Percentiles rank a stretch among this genome's conserved stretches.
Evolutionary conservation across 2,329 filamentous ascomycete genomes (phyloP).

Genomic region (Elsinoe necatrix): DNA sequence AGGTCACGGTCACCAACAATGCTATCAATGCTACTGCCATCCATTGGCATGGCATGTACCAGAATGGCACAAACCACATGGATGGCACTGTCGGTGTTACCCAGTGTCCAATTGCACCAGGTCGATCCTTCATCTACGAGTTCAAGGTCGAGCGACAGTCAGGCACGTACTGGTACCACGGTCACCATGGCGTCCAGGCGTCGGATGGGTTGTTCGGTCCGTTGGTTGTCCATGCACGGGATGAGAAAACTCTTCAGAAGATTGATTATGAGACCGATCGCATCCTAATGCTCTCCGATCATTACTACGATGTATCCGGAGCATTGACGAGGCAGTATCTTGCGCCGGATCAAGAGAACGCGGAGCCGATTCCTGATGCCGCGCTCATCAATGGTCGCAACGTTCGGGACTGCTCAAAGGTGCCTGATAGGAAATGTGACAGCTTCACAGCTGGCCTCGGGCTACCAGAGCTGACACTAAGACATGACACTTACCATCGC

Average conservation of each 20-base stretch:
- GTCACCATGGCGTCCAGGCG: conserved; percentile 50
- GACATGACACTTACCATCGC: conserved; percentile 44
- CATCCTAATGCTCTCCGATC: conserved; percentile 57
- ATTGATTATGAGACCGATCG: conserved; percentile 45
- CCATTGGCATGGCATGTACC: conserved; percentile 63
- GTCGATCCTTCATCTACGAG: conserved; percentile 49
- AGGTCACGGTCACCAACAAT: conserved; percentile 57
- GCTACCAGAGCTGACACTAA: conserved; percentile 29
- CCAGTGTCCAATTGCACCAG: conserved; percentile 55
- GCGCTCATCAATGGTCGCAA: conserved; percentile 37
- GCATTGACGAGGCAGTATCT: conserved; percentile 48
- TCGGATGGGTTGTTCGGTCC: conserved; percentile 56
- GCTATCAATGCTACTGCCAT: conserved; percentile 51
- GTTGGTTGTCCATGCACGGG: conserved; percentile 47
- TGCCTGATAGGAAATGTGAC: conserved; percentile 32
- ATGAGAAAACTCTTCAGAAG: conserved; percentile 37
- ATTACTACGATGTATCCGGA: conserved; percentile 53
- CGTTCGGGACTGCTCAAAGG: conserved; percentile 30
- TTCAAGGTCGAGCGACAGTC: conserved; percentile 44
- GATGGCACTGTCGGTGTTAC: conserved; percentile 57
- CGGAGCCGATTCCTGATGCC: conserved; percentile 48
- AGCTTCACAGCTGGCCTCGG: conserved; percentile 25
- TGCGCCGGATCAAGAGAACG: conserved; percentile 38
- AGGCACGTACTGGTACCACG: conserved; percentile 54
- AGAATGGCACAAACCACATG: conserved; percentile 59